Evolutionary conservation across 441 rosid species (phyloP).

Genomic region (Pelargonium australe): DNA sequence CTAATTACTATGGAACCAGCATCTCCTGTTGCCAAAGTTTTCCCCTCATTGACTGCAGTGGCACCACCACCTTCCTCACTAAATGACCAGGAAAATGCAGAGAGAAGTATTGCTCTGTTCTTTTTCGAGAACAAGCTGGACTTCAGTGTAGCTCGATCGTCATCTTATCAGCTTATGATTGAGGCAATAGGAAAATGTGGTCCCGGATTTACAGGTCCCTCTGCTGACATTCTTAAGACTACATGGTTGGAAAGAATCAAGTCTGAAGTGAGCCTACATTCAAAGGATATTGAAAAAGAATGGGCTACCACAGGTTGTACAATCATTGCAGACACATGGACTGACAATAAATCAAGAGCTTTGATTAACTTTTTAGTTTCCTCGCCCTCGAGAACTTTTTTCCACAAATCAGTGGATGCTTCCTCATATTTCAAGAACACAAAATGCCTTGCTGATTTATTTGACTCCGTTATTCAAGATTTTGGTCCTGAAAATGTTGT

Average conservation of each 20-base stretch:
- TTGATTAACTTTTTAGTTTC: constrained; percentile 78
- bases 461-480: constrained; percentile 73
- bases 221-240: constrained; percentile 47
- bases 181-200: constrained; percentile 63
- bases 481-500: constrained; percentile 68
- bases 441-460: constrained; percentile 62
- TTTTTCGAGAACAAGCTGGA: constrained; percentile 76
- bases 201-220: constrained; percentile 48
- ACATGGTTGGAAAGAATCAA: constrained; percentile 54
- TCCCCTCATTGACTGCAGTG: constrained; percentile 32
- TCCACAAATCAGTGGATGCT: constrained; percentile 77
- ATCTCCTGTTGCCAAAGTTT: constrained; percentile 38
- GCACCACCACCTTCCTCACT: constrained; percentile 23
- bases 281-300: constrained; percentile 63
- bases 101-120: constrained; percentile 71
- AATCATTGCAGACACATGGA: constrained; percentile 70
- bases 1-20: constrained; percentile 27
- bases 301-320: constrained; percentile 79
- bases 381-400: constrained; percentile 66
- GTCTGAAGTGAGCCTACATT: constrained; percentile 51
- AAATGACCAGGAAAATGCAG: constrained; percentile 50
- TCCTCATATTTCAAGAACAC: constrained; percentile 68
- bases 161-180: constrained; percentile 62
- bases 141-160: constrained; percentile 54
- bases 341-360: constrained; percentile 77